Base-by-base conservation (phyloP, 2,329 filamentous ascomycete genomes). In the Berkeleyomyces basicola region DNA sequence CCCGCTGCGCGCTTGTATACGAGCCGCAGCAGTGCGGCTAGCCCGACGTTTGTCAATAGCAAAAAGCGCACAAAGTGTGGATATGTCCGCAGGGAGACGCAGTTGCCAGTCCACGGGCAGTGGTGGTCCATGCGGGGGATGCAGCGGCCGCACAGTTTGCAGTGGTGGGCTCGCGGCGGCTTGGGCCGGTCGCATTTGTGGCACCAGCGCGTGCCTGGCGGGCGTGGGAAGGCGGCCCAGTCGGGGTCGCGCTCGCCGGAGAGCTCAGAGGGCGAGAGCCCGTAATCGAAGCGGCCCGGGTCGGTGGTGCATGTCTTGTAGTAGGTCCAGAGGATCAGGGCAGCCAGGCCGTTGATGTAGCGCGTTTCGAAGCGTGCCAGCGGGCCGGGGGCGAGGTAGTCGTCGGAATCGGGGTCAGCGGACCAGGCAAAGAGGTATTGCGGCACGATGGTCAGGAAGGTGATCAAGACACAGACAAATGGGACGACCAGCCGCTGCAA, bases 81-180 rank as follows among this genome's bases (percentile, higher is more conserved):
- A 68, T 90, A 88, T 0, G 87, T 91, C 65, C 84, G 85, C 72
- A 90, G 81, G 10, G 87, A 90, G 61, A 93, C 87, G 75, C 89
- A 95, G 73, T 91, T 92, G 65, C 75, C 77, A 3, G 87, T 92
- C 88, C 88, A 93, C 2, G 88, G 87, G 70, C 88, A 93, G 74
- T 95, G 88, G 74, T 90, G 87, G 74, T 91, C 87, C 87, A 91
- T 91, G 73, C 83, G 86, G 44, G 86, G 85, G 58, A 90, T 81
- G 72, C 87, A 90, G 68, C 85, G 82, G 66, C 77, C 77, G 74
- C 88, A 95, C 67, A 82, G 81, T 66, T 84, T 85, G 74, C 89
- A 95, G 76, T 95, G 89, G 76, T 93, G 89, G 1, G 88, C 82
- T 66, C 89, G 78, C 0, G 85, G 83, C 1, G 89, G 88, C 70